Base-by-base conservation (phyloP, 257 asterid genomes). In the Petrea volubilis region DNA sequence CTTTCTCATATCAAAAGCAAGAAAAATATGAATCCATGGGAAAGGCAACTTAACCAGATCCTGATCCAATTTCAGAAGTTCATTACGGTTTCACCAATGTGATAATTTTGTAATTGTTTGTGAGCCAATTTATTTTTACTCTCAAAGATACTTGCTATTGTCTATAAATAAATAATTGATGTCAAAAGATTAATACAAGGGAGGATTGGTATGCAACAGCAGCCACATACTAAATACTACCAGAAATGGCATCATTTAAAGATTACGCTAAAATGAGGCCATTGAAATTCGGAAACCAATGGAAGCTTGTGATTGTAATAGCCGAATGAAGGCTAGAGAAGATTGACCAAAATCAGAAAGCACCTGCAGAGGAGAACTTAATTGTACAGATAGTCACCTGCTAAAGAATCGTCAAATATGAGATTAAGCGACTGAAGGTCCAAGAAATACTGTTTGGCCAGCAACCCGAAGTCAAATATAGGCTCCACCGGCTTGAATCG, bases 391-490 rank as follows among this genome's bases (percentile, higher is more conserved):
- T 25, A 60, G 65, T 85, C 83, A 92, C 98, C 98, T 86, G 92
- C 67, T 66, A 87, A 74, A 70, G 93, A 83, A 69, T 89, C 96
- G 33, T 89, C 96, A 74, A 92, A 89, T 76, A 88, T 88, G 44
- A 84, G 82, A 83, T 89, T 82, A 67, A 92, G 93, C 61, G 94
- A 89, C 79, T 87, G 87, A 71, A 78, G 77, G 71, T 85, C 96
- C 65, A 87, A 68, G 86, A 92, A 92, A 79, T 89, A 92, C 81
- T 89, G 96, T 75, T 85, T 86, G 63, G 98, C 98, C 87, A 92
- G 85, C 70, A 83, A 83, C 80, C 96, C 87, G 82, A 86, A 92
- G 81, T 86, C 96, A 77, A 71, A 82, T 59, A 80, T 61, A 68
- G 88, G 86, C 75, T 79, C 94, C 88, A 85, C 86, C 81, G 75